Base-by-base conservation (phyloP, 768 basidiomycete species). In the Pleurotus tuoliensis region DNA sequence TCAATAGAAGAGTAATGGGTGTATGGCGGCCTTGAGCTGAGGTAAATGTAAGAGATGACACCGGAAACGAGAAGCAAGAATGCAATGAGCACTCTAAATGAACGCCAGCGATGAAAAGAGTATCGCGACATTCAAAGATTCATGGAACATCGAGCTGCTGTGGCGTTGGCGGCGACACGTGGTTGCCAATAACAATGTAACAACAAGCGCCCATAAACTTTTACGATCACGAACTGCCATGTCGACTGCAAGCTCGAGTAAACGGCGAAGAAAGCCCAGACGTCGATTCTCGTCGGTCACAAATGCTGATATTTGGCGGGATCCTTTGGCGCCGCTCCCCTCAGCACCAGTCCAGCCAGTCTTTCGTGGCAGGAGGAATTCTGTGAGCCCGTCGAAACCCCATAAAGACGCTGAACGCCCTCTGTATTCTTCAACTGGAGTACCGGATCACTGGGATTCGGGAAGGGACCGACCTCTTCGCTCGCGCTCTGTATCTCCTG, bases 1-100 rank as follows among this genome's bases (percentile, higher is more conserved):
- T 68, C 61, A 5, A 77, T 61, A 22, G 57, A 40, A 16, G 63
- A 59, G 64, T 80, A 78, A n/a, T 76, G 61, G 20, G 63, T 61
- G 58, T 71, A 72, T 8, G 78, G 71, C 13, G 77, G 77, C 58
- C 67, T 67, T 58, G 61, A 68, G 41, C 62, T 67, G 52, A 71
- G 60, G 59, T 71, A 76, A 1, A 71, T 34, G 58, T 73, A 77
- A 12, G 64, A 68, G 24, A 66, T 51, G 41, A 69, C 34, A 5
- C 68, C n/a, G 41, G 60, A 62, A 30, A 50, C 37, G 15, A 59
- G 50, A 1, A 67, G 18, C 18, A 62, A 7, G 18, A 62, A 18
- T 13, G 53, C 56, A 11, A 66, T 43, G 25, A 61, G 47, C 30
- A 56, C 45, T 27, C 66, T 61, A 53, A 67, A 55, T 15, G 64